phyloP scores from a whole-genome alignment of 495 filamentous ascomycete species.

The Aspergillus sclerotiicarbonarius region DNA sequence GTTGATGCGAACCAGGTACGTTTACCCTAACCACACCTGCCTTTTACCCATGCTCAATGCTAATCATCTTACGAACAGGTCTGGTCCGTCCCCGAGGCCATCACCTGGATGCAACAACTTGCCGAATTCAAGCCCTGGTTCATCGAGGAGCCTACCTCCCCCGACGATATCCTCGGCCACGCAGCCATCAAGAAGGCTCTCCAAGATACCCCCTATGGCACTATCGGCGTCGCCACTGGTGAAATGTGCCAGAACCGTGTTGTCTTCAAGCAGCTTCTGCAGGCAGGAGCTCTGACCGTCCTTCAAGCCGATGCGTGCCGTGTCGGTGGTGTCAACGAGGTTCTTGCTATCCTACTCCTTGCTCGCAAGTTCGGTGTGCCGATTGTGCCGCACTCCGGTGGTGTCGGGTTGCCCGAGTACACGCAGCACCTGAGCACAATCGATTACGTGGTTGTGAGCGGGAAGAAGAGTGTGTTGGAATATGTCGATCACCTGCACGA shows the following conservation, averaged over 20 bases:
- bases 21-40: background rate
- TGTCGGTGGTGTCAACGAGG: constrained; percentile 89
- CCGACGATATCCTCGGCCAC: constrained; percentile 89
- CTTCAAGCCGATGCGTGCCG: constrained; percentile 92
- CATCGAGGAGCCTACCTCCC: constrained; percentile 95
- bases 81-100: constrained; percentile 89
- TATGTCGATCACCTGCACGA: constrained; percentile 94
- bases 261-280: constrained; percentile 89
- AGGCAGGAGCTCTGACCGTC: constrained; percentile 75
- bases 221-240: constrained; percentile 84
- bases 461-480: constrained; percentile 78
- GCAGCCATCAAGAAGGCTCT: constrained; percentile 79
- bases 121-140: constrained; percentile 91
- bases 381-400: constrained; percentile 85
- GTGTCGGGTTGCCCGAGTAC: constrained; percentile 90
- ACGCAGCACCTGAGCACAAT: constrained; percentile 93
- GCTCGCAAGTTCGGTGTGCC: constrained; percentile 82
- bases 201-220: constrained; percentile 55
- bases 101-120: constrained; percentile 80
- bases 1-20: constrained; percentile 86
- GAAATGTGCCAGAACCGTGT: constrained; percentile 98
- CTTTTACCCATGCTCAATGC: background rate
- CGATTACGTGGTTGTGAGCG: constrained; percentile 86
- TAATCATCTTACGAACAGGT: constrained; percentile 41
- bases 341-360: constrained; percentile 85